Percentiles rank a stretch among this genome's conserved stretches.
These are phyloP conservation scores for Fomitopsis serialis DNA, from an alignment of 768 basidiomycete genomes.

Conservation along the genomic window DNA sequence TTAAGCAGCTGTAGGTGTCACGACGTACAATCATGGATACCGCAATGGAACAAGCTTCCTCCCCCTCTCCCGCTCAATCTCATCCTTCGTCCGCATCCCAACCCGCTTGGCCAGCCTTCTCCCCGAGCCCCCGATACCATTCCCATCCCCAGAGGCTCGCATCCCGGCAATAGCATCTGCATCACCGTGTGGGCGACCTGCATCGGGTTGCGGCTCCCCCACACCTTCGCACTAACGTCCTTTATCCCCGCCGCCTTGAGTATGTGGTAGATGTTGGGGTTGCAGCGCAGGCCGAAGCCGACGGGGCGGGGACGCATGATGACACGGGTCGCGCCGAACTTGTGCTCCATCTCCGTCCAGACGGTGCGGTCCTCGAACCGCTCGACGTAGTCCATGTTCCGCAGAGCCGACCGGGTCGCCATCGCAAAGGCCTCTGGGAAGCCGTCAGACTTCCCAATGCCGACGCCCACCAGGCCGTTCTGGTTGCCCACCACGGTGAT, in stretches of 20 bases:
- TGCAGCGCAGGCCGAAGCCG: slow-evolving; percentile 90
- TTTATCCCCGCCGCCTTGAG: slow-evolving; percentile 93
- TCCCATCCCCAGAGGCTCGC: slow-evolving; percentile 78
- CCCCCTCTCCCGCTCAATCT: slow-evolving; percentile 80
- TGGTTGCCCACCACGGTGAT: slow-evolving; percentile 80
- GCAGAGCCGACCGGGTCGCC: slow-evolving; percentile 64
- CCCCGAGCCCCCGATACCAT: slow-evolving; percentile 72
- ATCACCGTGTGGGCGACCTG: slow-evolving; percentile 84
- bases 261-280: slow-evolving; percentile 84
- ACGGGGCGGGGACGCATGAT: slow-evolving; percentile 77
- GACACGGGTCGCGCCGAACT: slow-evolving; percentile 80
- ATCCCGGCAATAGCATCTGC: slow-evolving; percentile 80
- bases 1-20: too few relatives aligned
- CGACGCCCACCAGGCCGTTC: slow-evolving; percentile 76
- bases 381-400: slow-evolving; percentile 88
- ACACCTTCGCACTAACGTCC: slow-evolving; percentile 92
- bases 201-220: slow-evolving; percentile 84
- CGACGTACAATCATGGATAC: slow-evolving; percentile 27
- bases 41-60: slow-evolving; percentile 67
- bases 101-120: slow-evolving; percentile 68
- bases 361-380: slow-evolving; percentile 95
- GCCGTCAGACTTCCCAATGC: slow-evolving; percentile 67
- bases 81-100: slow-evolving; percentile 62
- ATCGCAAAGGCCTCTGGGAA: neutral
- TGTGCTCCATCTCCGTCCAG: slow-evolving; percentile 83